These are phyloP conservation scores for Dryas octopetala DNA, from an alignment of 306 rosid species.

Conservation along the genomic window DNA sequence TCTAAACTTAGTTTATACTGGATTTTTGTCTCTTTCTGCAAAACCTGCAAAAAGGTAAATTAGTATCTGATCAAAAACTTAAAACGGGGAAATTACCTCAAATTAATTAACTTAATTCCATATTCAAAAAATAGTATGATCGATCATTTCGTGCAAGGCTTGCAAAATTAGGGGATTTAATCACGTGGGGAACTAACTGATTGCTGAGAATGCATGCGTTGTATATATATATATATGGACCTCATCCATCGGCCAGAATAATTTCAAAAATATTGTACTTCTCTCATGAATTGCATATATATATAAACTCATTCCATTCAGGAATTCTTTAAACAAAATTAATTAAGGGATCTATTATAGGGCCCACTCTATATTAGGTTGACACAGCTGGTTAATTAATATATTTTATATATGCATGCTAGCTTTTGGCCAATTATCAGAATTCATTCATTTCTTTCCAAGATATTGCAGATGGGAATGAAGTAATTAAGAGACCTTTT, in stretches of 20 bases:
- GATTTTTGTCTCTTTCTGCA: constrained; percentile 4
- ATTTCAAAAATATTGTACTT: too few species aligned
- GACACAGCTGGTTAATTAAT: too few species aligned
- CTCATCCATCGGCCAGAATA: background rate
- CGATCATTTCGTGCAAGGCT: constrained; percentile 23
- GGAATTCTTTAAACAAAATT: too few species aligned
- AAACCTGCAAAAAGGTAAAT: background rate
- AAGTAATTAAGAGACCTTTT: background rate
- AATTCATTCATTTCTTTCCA: too few species aligned
- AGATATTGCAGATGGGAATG: background rate
- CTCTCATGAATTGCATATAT: too few species aligned
- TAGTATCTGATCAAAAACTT: background rate
- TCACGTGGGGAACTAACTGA: constrained; percentile 11
- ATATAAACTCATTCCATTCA: too few species aligned
- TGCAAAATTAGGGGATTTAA: background rate
- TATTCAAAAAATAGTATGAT: background rate
- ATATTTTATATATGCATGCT: too few species aligned
- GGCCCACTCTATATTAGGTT: too few species aligned
- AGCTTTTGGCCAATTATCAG: too few species aligned
- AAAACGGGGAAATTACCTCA: background rate
- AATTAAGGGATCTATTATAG: too few species aligned
- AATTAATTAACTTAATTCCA: background rate
- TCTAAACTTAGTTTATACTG: background rate
- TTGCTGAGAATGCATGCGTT: too few species aligned
- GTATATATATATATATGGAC: background rate